These are phyloP conservation scores for Colletotrichum destructivum DNA, from an alignment of 2,329 filamentous ascomycete species.

Conservation along the genomic window DNA sequence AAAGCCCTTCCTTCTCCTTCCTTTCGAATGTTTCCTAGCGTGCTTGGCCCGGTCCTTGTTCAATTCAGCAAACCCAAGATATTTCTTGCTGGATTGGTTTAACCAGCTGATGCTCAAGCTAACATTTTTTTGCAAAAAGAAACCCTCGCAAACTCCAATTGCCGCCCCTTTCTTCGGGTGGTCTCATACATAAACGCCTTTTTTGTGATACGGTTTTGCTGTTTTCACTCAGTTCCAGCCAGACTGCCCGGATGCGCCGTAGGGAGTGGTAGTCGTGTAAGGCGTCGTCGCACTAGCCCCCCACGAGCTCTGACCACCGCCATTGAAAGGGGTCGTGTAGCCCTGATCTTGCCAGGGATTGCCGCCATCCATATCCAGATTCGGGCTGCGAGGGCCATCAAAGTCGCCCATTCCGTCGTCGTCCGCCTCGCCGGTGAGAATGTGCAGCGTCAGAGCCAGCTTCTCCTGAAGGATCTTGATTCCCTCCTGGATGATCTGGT, in stretches of 20 bases:
- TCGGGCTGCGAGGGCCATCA: constrained; percentile 77
- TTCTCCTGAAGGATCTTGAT: constrained; percentile 93
- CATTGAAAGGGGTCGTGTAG: constrained; percentile 77
- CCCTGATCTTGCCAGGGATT: constrained; percentile 74
- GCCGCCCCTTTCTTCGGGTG: constrained; percentile 30
- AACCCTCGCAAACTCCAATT: constrained; percentile 33
- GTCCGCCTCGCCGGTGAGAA: constrained; percentile 67
- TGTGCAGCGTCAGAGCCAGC: constrained; percentile 83
- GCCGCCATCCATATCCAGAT: constrained; percentile 72
- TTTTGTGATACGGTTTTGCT: constrained; percentile 23
- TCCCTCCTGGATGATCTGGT: constrained; percentile 89
- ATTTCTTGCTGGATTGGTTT: constrained; percentile 1
- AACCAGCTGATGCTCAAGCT: constrained; percentile 19
- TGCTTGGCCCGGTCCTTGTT: not conserved
- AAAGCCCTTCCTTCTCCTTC: not conserved
- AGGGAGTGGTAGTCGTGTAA: constrained; percentile 59
- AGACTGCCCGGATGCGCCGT: constrained; percentile 66
- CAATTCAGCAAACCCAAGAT: constrained; percentile 13
- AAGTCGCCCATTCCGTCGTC: constrained; percentile 73
- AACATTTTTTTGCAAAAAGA: constrained; percentile 12
- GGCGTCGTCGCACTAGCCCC: constrained; percentile 69
- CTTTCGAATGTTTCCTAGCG: not conserved
- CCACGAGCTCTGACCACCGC: constrained; percentile 75
- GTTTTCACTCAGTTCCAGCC: constrained; percentile 61
- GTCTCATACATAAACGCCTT: constrained; percentile 34